phyloP scores from a whole-genome alignment of 78 protist genomes.

The Creolimax fragrantissima region DNA sequence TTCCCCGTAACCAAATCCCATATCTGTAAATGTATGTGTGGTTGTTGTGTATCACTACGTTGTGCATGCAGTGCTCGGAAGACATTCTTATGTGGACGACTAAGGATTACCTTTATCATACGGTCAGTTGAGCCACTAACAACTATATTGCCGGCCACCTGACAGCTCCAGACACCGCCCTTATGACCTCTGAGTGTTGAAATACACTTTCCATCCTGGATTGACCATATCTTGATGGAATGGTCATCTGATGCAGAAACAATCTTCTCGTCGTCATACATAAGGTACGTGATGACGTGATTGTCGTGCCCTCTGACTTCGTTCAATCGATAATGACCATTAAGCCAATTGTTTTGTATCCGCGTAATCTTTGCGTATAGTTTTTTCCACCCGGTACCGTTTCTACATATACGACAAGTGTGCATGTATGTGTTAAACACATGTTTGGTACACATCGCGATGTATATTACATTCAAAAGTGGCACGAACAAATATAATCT shows the following conservation, averaged over 20 bases:
- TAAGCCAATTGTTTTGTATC: neutral
- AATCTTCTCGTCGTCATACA: neutral
- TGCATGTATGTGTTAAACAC: neutral
- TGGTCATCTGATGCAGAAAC: constrained; percentile 9
- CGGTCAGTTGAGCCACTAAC: constrained; percentile 18
- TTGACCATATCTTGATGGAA: neutral
- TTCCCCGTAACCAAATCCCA: neutral
- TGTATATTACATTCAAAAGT: neutral
- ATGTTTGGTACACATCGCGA: neutral
- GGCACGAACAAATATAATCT: too few relatives aligned
- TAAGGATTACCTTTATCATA: neutral
- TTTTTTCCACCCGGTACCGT: neutral
- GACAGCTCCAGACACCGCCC: constrained; percentile 33
- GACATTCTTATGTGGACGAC: neutral
- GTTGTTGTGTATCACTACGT: neutral
- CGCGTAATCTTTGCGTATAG: neutral
- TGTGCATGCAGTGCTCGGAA: neutral
- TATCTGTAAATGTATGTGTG: neutral
- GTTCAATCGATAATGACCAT: neutral
- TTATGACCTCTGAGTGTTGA: constrained; percentile 13
- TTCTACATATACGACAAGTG: neutral
- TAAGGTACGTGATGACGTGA: constrained; percentile 5
- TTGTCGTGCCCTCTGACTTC: neutral
- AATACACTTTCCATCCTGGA: neutral
- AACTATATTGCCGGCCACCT: neutral